A percentile compares a stretch with the other conserved stretches of the same genome.
These are phyloP conservation scores for Lactifluus subvellereus DNA, from an alignment of 768 basidiomycete genomes.

Conservation along the genomic window DNA sequence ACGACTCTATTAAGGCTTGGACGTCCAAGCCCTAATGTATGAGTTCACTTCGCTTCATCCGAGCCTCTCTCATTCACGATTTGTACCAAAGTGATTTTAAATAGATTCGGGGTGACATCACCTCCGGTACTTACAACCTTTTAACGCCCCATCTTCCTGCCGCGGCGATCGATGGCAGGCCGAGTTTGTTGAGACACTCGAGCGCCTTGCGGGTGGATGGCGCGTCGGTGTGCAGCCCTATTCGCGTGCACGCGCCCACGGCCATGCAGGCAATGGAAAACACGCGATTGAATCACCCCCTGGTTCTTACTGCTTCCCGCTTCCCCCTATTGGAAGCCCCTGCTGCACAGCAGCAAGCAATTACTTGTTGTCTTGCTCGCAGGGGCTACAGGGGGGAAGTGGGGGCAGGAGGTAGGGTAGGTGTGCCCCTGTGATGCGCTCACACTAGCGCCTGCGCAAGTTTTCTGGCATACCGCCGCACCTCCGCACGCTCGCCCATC, in stretches of 20 bases:
- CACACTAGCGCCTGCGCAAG: too few species aligned
- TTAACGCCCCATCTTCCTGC: constrained; percentile 67
- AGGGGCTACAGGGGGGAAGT: too few species aligned
- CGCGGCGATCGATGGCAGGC: constrained; percentile 88
- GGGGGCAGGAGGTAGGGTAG: too few species aligned
- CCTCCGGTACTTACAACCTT: constrained; percentile 29
- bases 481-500: too few species aligned
- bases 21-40: constrained; percentile 32
- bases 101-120: constrained; percentile 12
- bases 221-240: constrained; percentile 55
- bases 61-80: neutral
- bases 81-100: neutral
- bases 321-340: too few species aligned
- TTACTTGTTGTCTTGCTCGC: too few species aligned
- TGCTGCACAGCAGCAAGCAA: too few species aligned
- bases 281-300: too few species aligned
- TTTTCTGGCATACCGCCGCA: too few species aligned
- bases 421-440: too few species aligned
- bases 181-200: constrained; percentile 80
- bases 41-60: neutral
- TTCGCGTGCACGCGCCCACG: constrained; percentile 32
- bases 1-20: neutral
- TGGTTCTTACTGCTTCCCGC: too few species aligned
- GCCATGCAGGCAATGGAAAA: too few species aligned
- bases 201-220: constrained; percentile 77